Evolutionary conservation across 2,329 filamentous ascomycete species (phyloP), one percentile per base, ranked within the genome.

Genomic region (Botrytis galanthina): DNA sequence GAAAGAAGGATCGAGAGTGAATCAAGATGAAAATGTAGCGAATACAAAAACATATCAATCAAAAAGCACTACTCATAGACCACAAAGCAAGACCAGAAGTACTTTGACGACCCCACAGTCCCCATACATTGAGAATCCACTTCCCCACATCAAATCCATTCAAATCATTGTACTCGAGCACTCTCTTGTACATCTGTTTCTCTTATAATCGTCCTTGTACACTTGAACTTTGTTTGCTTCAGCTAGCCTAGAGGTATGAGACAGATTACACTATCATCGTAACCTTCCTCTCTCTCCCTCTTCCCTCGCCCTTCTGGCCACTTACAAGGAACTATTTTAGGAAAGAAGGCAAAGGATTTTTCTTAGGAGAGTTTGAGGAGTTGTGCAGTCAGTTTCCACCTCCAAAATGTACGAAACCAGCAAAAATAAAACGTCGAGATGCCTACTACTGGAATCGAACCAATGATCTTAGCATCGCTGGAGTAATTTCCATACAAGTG

Each of bases 361-460:
- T 44, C 61, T 16, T 12, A 8, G n/a, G 10, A 8, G 6, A 22
- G 3, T 32, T 37, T 37, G 59, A 61, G 2, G 16, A 61, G 1
- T 2, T 1, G 2, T 39, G 22, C 4, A n/a, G 35, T 37, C 22
- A 16, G 4, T 7, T 16, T 44, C 2, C 9, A n/a, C 6, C 16
- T 39, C 26, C 16, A 44, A 44, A 29, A 62, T 42, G 26, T 29
- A 44, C 39, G 29, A 44, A 63, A 29, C 0, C 1, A 63, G n/a
- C 39, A 32, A n/a, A 63, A 32, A 18, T 12, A 4, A 16, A 68
- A 4, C 2, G 2, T 16, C 1, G 10, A n/a, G 0, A n/a, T 68
- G 66, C 66, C 48, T 68, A 68, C 66, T 57, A 42, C 66, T 68
- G 66, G 48, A 68, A 68, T 68, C 48, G 48, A 68, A 68, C 48